Percentiles rank a stretch among this genome's conserved stretches.
Evolutionary conservation across 2,329 filamentous ascomycete genomes (phyloP).

Genomic region (Coniochaeta ligniaria): DNA sequence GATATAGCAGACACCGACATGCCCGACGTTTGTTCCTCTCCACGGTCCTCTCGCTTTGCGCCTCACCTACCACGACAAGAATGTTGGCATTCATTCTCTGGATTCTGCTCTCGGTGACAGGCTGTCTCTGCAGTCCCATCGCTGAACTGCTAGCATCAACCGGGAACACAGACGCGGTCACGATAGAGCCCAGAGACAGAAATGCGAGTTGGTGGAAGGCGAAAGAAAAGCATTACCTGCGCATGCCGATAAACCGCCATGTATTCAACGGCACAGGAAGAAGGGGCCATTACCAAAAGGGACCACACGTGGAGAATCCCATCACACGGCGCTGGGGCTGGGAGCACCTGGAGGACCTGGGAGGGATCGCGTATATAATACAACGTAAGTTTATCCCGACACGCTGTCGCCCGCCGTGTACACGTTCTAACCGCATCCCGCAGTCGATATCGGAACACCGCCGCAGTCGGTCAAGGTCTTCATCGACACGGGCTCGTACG

Average conservation of each 20-base stretch:
- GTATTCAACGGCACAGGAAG: neutral
- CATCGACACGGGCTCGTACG: slow-evolving; percentile 29
- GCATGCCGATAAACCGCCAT: neutral
- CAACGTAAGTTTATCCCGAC: neutral
- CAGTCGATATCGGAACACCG: slow-evolving; percentile 28
- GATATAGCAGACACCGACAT: neutral
- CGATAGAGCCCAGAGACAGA: neutral
- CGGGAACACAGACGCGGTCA: neutral
- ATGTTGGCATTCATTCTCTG: neutral
- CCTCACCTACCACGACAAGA: neutral
- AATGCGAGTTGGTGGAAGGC: neutral
- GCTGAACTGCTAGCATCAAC: neutral
- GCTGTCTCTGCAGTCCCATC: neutral
- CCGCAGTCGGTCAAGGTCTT: slow-evolving; percentile 25
- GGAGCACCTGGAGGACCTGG: slow-evolving; percentile 1
- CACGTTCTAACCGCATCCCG: no score
- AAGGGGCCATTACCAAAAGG: neutral
- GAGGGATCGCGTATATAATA: neutral
- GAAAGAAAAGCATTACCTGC: neutral
- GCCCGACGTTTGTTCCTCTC: neutral
- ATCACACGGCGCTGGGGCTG: neutral
- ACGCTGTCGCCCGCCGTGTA: no score
- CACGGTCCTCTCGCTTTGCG: neutral
- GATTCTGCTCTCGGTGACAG: neutral
- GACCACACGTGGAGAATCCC: neutral